Percentiles rank a stretch among this genome's conserved stretches.
Evolutionary conservation across 1,284 basidiomycete genomes (phyloP).

Genomic region (Phylloporus sp.): DNA sequence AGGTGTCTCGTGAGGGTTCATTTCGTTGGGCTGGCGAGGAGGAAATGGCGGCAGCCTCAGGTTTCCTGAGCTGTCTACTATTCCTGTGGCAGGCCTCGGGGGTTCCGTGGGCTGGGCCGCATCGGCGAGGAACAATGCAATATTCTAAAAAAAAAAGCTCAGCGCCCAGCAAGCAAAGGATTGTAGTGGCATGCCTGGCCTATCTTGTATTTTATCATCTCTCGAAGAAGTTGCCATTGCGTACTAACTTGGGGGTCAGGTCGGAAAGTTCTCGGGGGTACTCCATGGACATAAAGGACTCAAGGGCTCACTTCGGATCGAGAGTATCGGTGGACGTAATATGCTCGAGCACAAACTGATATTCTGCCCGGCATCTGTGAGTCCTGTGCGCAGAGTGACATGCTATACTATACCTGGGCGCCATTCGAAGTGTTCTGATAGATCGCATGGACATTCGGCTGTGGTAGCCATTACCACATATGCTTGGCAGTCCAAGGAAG

Average conservation of each 20-base stretch:
- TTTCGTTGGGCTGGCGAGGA: conserved; percentile 54
- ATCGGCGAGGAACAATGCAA: conserved; percentile 56
- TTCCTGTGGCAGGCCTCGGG: conserved; percentile 22
- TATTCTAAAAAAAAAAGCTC: conserved; percentile 49
- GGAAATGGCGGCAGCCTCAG: conserved; percentile 83
- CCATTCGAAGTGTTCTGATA: conserved; percentile 46
- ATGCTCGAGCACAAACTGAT: conserved; percentile 64
- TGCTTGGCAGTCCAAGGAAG: too few relatives aligned
- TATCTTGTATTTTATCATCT: conserved; percentile 74
- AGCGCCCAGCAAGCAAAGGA: too few relatives aligned
- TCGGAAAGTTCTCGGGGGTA: conserved; percentile 6
- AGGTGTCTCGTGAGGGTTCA: conserved; percentile 56
- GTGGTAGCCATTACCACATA: conserved; percentile 28
- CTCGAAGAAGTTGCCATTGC: conserved; percentile 76
- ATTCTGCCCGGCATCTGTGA: conserved; percentile 46
- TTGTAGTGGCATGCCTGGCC: conserved; percentile 52
- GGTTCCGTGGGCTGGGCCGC: conserved; percentile 33
- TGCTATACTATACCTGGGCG: conserved; percentile 44
- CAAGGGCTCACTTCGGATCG: conserved; percentile 57
- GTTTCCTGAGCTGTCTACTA: conserved; percentile 54
- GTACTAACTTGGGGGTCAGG: conserved; percentile 48
- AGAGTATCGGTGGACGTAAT: conserved; percentile 74
- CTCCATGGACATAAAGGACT: not conserved
- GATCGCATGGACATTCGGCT: conserved; percentile 12
- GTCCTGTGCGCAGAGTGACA: conserved; percentile 3